Conservation (phyloP, 2,329 filamentous ascomycete genomes). For the Xylariaceae sp. region DNA sequence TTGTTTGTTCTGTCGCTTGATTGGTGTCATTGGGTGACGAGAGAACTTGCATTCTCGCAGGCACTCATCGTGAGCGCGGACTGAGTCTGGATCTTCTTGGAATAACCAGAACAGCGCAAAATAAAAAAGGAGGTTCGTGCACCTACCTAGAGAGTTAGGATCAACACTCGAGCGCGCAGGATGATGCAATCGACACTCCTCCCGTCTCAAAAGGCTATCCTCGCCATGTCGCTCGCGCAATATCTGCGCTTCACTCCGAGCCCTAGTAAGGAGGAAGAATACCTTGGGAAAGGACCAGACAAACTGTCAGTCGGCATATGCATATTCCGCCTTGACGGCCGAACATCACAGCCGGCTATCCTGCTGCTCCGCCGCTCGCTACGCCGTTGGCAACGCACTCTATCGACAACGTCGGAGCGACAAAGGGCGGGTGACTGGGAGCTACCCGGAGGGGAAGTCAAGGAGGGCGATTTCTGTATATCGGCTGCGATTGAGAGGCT, state of each 20-base stretch:
- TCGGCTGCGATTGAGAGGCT: constrained; percentile 38
- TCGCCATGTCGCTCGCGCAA: constrained; percentile 42
- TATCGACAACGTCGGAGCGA: neutral
- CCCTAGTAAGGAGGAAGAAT: too few species aligned
- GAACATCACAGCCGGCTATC: constrained; percentile 35
- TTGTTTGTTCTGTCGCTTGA: neutral
- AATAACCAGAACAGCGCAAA: too few species aligned
- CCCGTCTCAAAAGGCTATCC: constrained; percentile 36
- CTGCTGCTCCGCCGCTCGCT: constrained; percentile 35
- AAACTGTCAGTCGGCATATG: constrained; percentile 40
- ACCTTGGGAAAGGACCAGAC: too few species aligned
- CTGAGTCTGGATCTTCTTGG: neutral
- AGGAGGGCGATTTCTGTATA: constrained; percentile 39
- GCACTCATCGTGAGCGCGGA: neutral
- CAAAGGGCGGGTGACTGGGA: constrained; percentile 31
- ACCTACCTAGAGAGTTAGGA: too few species aligned
- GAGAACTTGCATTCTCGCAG: neutral
- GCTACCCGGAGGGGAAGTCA: constrained; percentile 38
- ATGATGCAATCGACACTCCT: constrained; percentile 32
- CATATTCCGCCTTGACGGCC: constrained; percentile 39
- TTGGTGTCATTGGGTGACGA: neutral
- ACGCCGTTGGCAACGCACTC: constrained; percentile 11
- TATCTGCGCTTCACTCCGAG: too few species aligned
- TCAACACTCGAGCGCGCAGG: neutral
- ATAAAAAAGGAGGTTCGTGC: too few species aligned